Base-by-base conservation (phyloP, 1,284 basidiomycete genomes). In the Boletellus deceptivus region DNA sequence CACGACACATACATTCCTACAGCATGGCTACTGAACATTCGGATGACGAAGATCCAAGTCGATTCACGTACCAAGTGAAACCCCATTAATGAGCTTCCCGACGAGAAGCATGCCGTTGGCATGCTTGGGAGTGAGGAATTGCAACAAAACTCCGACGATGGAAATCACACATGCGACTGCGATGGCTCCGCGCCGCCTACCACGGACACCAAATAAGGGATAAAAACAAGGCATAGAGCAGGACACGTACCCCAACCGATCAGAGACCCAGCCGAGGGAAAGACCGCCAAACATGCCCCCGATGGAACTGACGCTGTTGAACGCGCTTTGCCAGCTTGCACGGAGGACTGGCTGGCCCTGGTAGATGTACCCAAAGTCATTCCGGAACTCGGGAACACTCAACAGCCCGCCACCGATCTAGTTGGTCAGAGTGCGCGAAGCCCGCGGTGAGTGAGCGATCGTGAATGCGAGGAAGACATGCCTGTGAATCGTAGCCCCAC, bases 291-390 rank as follows among this genome's bases (percentile, higher is more conserved):
- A 57, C 61, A 65, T 65, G 10, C 58, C 60, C 6, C 62, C 61
- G 22, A 65, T 59, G 0, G 55, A 56, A 31, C 60, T 63, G 38
- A 58, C 52, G 10, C 61, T 58, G 25, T 64, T 65, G 45, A 65
- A 65, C 1, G 64, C 62, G 9, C 62, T 65, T 37, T 68, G 66
- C 66, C 63, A 65, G 27, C 54, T 60, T 0, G 63, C 63, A n/a
- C 60, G 44, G n/a, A 65, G 55, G 20, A 65, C 34, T 2, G 53
- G 43, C 11, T 52, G 33, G 1, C 50, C 49, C 3, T 42, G 24
- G 10, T 13, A 37, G 3, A 52, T 0, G 43, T 58, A 57, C 9
- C 66, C 64, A 54, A 65, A 65, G 55, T 67, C 64, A 4, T 14
- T 22, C 25, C 62, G 66, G 43, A 68, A 68, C 49, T 63, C 50